Conservation (phyloP, 768 basidiomycete genomes). For the Fomitopsis pulvina region DNA sequence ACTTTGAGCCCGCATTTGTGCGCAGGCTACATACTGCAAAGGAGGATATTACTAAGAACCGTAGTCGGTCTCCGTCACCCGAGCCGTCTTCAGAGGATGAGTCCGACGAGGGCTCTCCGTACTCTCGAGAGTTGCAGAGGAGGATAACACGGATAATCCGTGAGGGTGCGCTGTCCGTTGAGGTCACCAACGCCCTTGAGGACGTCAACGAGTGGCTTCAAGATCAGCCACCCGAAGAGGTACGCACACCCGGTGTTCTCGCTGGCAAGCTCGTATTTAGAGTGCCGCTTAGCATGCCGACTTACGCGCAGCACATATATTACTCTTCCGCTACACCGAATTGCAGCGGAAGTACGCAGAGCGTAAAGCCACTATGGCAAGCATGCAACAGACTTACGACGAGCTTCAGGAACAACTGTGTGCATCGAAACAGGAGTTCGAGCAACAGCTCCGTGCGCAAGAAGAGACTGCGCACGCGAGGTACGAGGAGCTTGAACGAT, state of each 20-base stretch:
- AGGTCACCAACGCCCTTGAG: constrained; percentile 15
- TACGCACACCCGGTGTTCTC: constrained; percentile 4
- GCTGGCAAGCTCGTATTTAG: neutral
- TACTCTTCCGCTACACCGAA: constrained; percentile 15
- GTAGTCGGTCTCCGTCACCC: constrained; percentile 13
- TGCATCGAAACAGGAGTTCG: constrained; percentile 31
- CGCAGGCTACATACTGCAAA: constrained; percentile 59
- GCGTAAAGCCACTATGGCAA: constrained; percentile 10
- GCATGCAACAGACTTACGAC: constrained; percentile 7
- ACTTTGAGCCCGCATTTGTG: constrained; percentile 39
- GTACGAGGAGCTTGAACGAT: constrained; percentile 34
- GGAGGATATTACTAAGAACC: no score
- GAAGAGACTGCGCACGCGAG: constrained; percentile 33
- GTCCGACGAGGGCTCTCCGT: constrained; percentile 23
- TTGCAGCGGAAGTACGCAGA: constrained; percentile 12
- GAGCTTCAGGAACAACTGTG: constrained; percentile 20
- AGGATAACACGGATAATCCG: constrained; percentile 48
- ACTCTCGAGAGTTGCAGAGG: constrained; percentile 44
- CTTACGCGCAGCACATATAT: constrained; percentile 17
- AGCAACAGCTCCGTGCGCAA: constrained; percentile 38
- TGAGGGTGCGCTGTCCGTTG: constrained; percentile 34
- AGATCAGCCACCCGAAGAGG: constrained; percentile 15
- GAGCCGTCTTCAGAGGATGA: constrained; percentile 4
- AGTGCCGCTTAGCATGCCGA: constrained; percentile 15
- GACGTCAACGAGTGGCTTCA: constrained; percentile 19